phyloP scores from a whole-genome alignment of 345 rosid species.

The Anacardium occidentale region DNA sequence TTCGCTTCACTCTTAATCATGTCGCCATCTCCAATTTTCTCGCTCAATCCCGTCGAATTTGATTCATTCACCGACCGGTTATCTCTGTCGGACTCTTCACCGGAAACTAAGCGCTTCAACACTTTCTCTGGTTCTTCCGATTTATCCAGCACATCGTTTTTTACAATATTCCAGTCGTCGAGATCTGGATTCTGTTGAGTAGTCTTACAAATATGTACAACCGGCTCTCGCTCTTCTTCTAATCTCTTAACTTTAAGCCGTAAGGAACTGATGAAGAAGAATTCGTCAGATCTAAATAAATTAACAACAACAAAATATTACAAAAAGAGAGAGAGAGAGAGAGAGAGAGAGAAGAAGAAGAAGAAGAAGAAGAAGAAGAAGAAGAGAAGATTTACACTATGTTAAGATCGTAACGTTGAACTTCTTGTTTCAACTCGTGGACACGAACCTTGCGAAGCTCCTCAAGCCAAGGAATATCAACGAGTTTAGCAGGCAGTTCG shows the following conservation, averaged over 20 bases:
- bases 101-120: constrained; percentile 22
- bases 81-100: constrained; percentile 57
- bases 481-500: neutral
- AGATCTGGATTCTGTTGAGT: constrained; percentile 49
- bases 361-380: no score
- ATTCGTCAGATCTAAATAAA: constrained; percentile 13
- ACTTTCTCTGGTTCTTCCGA: constrained; percentile 17
- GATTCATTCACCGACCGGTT: constrained; percentile 75
- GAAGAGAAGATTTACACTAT: constrained; percentile 47
- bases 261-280: constrained; percentile 41
- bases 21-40: constrained; percentile 22
- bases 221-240: constrained; percentile 54
- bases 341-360: no score
- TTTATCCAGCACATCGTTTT: constrained; percentile 22
- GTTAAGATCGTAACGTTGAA: constrained; percentile 65
- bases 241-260: constrained; percentile 67
- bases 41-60: constrained; percentile 59
- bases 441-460: constrained; percentile 64
- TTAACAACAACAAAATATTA: no score
- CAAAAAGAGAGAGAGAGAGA: no score
- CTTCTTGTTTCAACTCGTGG: constrained; percentile 72
- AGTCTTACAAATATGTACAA: constrained; percentile 19
- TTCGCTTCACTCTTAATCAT: constrained; percentile 16
- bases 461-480: constrained; percentile 59
- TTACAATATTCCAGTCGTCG: constrained; percentile 29